Conservation (phyloP, 1,139 yeast species). For the Taphrina pruni region DNA sequence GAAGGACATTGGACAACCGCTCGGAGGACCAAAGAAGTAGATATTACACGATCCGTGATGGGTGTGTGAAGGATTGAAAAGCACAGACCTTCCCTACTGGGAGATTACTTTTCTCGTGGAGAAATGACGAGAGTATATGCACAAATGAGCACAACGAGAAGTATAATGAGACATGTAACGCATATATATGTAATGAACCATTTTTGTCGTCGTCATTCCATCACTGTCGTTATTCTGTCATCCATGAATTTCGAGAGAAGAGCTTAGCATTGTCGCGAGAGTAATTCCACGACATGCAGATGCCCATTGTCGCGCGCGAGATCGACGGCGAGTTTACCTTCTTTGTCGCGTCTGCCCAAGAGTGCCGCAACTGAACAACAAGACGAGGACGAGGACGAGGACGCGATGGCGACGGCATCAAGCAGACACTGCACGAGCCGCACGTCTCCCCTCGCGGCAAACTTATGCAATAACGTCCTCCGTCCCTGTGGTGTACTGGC, state of each 20-base stretch:
- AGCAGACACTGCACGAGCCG: constrained; percentile 12
- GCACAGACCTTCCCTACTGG: too few species aligned
- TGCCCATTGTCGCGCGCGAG: constrained; percentile 1
- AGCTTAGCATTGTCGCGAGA: background rate
- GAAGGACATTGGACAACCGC: constrained; percentile 90
- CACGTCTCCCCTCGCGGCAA: constrained; percentile 2
- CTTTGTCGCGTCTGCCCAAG: background rate
- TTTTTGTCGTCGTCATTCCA: background rate
- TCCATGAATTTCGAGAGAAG: too few species aligned
- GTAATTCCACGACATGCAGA: background rate
- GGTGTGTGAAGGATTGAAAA: too few species aligned
- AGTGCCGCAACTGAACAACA: background rate
- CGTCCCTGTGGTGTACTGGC: constrained; percentile 23
- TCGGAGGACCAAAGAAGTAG: constrained; percentile 73
- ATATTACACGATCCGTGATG: constrained; percentile 15
- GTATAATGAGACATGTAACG: constrained; percentile 3
- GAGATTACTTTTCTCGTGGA: background rate
- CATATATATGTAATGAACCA: constrained; percentile 5
- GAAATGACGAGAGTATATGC: background rate
- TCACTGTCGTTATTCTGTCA: too few species aligned
- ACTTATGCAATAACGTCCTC: constrained; percentile 27
- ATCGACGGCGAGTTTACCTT: constrained; percentile 15
- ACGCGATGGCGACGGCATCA: too few species aligned
- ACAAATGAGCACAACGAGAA: constrained; percentile 1
- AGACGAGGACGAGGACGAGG: too few species aligned